Evolutionary conservation across 2,329 filamentous ascomycete species (phyloP).

Genomic region (Colletotrichum trifolii): DNA sequence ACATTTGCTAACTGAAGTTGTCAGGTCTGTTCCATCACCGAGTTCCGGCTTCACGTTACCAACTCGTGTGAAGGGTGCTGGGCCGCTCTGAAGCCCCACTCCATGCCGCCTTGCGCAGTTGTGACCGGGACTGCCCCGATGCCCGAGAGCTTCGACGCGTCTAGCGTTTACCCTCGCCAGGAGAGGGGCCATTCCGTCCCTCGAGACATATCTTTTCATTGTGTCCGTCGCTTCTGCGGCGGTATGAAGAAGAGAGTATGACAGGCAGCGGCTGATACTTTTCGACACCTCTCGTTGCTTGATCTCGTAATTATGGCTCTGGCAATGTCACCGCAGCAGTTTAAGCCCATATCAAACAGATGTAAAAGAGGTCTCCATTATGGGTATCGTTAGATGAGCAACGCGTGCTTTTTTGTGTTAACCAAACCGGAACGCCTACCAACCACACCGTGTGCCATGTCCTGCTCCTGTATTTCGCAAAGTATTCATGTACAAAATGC

Average conservation of each 20-base stretch:
- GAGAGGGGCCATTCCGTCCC: background rate
- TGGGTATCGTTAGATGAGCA: constrained; percentile 21
- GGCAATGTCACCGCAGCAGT: too few species aligned
- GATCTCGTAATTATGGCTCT: too few species aligned
- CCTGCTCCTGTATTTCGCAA: background rate
- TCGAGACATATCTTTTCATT: constrained; percentile 11
- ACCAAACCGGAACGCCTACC: constrained; percentile 22
- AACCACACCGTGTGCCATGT: background rate
- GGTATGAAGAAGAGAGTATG: constrained; percentile 9
- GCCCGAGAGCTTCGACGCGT: too few species aligned
- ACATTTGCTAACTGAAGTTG: constrained; percentile 31
- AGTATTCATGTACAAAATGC: background rate
- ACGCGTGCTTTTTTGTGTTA: constrained; percentile 10
- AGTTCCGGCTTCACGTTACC: background rate
- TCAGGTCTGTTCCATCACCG: background rate
- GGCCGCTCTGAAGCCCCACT: too few species aligned
- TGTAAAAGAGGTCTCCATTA: constrained; percentile 15
- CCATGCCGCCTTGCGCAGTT: too few species aligned
- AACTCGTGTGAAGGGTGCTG: too few species aligned
- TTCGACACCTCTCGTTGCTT: too few species aligned
- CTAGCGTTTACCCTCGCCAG: too few species aligned
- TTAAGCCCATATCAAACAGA: background rate
- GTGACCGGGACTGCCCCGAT: too few species aligned
- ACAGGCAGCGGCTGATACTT: too few species aligned
- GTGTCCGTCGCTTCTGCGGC: constrained; percentile 1